phyloP scores from a whole-genome alignment of 768 basidiomycete genomes.

The Auricularia sp. region DNA sequence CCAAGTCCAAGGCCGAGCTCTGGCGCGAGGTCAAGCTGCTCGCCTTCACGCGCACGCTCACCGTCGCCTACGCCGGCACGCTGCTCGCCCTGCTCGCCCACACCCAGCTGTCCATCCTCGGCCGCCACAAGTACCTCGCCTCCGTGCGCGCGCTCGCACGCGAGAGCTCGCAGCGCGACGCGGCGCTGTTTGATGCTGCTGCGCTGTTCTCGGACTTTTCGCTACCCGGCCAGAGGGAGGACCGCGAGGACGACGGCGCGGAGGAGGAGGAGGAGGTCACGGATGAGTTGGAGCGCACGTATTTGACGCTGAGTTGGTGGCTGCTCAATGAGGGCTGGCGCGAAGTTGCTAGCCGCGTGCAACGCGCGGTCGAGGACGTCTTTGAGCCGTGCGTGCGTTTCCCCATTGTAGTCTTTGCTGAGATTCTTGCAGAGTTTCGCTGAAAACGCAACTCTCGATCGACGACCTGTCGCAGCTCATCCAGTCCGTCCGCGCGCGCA shows the following conservation, averaged over 20 bases:
- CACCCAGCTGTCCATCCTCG: no score
- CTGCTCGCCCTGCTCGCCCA: no score
- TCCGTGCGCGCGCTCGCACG: constrained; percentile 34
- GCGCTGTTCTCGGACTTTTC: not conserved
- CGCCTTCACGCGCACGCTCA: no score
- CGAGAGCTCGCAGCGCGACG: constrained; percentile 2
- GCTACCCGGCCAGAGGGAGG: constrained; percentile 8
- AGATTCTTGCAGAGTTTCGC: not conserved
- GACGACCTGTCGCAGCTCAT: not conserved
- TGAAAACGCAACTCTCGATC: not conserved
- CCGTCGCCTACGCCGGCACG: no score
- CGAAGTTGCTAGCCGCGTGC: constrained; percentile 63
- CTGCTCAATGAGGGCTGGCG: constrained; percentile 87
- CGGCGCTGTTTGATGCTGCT: constrained; percentile 1
- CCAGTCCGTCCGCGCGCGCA: not conserved
- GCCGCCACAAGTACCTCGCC: no score
- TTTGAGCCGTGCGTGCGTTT: constrained; percentile 39
- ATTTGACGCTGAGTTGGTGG: constrained; percentile 88
- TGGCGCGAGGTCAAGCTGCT: no score
- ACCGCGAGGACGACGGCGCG: constrained; percentile 22
- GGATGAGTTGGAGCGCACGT: constrained; percentile 69
- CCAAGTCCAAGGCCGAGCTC: constrained; percentile 53
- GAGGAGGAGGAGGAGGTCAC: constrained; percentile 30
- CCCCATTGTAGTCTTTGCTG: constrained; percentile 20
- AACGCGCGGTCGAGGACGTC: constrained; percentile 67